phyloP scores from a whole-genome alignment of 495 filamentous ascomycete genomes.

The Durotheca rogersii region DNA sequence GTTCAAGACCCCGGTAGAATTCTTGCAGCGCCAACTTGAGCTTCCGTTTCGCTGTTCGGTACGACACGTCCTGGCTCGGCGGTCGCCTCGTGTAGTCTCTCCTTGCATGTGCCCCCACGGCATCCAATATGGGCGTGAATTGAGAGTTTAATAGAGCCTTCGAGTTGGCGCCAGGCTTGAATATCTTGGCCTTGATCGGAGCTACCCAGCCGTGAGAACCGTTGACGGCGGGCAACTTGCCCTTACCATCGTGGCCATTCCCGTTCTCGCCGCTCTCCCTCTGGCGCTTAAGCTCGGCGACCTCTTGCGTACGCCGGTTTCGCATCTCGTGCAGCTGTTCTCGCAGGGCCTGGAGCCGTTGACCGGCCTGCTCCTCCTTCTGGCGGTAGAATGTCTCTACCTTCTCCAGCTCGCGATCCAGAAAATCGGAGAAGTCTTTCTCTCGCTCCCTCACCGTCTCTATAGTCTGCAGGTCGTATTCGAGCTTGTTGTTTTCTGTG shows the following conservation, averaged over 20 bases:
- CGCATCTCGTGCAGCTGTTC: conserved; percentile 88
- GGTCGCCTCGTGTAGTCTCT: conserved; percentile 67
- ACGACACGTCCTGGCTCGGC: conserved; percentile 63
- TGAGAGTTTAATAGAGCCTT: conserved; percentile 45
- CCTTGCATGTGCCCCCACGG: conserved; percentile 40
- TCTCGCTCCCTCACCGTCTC: conserved; percentile 58
- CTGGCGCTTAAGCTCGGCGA: conserved; percentile 47
- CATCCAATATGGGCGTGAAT: conserved; percentile 41
- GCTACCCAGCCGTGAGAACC: conserved; percentile 40
- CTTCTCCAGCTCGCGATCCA: conserved; percentile 79
- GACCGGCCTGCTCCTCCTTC: conserved; percentile 77
- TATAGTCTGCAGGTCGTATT: conserved; percentile 39
- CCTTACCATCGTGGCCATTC: conserved; percentile 25
- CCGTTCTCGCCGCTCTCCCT: conserved; percentile 33
- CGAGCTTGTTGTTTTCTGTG: conserved; percentile 17
- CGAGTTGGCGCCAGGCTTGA: conserved; percentile 50
- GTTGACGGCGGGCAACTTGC: conserved; percentile 24
- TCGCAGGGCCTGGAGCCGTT: conserved; percentile 66
- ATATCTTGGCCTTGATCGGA: conserved; percentile 44
- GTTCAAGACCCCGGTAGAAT: conserved; percentile 86
- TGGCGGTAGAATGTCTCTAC: conserved; percentile 80
- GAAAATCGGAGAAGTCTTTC: conserved; percentile 74
- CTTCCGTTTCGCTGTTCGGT: conserved; percentile 83
- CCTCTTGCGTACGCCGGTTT: conserved; percentile 70
- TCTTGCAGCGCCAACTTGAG: conserved; percentile 88